Percentiles rank a stretch among this genome's conserved stretches.
Conservation (phyloP, 2,329 filamentous ascomycete genomes). For the Trichoderma afroharzianum region DNA sequence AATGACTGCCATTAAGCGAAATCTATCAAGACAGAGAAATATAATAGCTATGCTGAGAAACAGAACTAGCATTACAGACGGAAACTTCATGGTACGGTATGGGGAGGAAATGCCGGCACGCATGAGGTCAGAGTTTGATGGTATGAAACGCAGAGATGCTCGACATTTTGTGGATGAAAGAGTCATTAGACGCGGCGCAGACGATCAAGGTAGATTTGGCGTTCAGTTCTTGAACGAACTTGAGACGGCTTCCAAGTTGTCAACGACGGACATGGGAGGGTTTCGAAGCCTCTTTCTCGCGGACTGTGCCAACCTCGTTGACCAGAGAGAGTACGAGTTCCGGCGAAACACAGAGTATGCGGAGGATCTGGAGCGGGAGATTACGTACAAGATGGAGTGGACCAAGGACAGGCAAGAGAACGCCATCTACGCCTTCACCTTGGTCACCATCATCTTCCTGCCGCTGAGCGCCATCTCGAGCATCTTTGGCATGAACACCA, state of each 20-base stretch:
- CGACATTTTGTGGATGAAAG: background rate
- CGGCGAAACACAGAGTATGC: constrained; percentile 29
- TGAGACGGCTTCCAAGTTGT: constrained; percentile 32
- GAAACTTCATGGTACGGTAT: constrained; percentile 1
- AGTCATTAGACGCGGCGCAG: constrained; percentile 4
- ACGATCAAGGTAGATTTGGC: constrained; percentile 25
- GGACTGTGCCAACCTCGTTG: constrained; percentile 38
- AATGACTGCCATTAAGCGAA: constrained; percentile 36
- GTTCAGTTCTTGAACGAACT: constrained; percentile 26
- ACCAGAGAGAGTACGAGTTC: constrained; percentile 36
- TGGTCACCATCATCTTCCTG: constrained; percentile 48
- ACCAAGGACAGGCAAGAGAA: constrained; percentile 45
- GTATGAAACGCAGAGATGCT: background rate
- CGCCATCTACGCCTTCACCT: constrained; percentile 48
- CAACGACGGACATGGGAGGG: constrained; percentile 36
- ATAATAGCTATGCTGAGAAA: constrained; percentile 28
- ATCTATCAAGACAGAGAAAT: constrained; percentile 31
- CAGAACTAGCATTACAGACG: constrained; percentile 13
- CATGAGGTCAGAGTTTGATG: background rate
- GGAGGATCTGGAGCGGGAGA: constrained; percentile 29
- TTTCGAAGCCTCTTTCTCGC: constrained; percentile 37
- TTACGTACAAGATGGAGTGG: constrained; percentile 36
- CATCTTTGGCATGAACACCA: constrained; percentile 53
- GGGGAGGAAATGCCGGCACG: constrained; percentile 7
- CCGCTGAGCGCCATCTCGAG: constrained; percentile 45